Conservation (phyloP, 208 protist species). For the Wallacemonas sp. region DNA sequence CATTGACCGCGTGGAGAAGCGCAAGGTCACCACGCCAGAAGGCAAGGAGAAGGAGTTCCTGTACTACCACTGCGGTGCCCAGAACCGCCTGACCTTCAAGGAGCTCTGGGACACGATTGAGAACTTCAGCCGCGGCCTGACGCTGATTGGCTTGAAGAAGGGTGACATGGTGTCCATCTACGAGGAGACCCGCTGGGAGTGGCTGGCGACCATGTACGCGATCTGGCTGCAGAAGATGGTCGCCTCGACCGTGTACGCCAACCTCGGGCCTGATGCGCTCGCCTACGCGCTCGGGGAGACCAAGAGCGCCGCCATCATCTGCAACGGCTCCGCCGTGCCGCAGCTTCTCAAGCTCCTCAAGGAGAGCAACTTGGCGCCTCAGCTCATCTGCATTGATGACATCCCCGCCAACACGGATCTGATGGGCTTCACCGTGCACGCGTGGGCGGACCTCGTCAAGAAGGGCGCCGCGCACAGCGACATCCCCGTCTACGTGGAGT, state of each 20-base stretch:
- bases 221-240: constrained; percentile 75
- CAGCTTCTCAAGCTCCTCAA: constrained; percentile 45
- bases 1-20: constrained; percentile 51
- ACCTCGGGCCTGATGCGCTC: constrained; percentile 71
- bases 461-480: constrained; percentile 30
- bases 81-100: constrained; percentile 38
- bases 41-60: constrained; percentile 37
- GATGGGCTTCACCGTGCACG: constrained; percentile 28
- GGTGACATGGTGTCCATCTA: constrained; percentile 55
- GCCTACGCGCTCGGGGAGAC: constrained; percentile 59
- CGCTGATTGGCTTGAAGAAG: constrained; percentile 30
- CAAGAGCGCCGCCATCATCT: constrained; percentile 51
- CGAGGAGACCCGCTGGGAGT: constrained; percentile 80
- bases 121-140: constrained; percentile 53
- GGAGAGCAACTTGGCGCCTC: constrained; percentile 26
- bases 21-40: constrained; percentile 24
- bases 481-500: constrained; percentile 24
- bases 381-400: constrained; percentile 55
- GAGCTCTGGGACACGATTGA: constrained; percentile 56
- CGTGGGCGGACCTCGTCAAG: constrained; percentile 53
- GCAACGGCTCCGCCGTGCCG: constrained; percentile 52
- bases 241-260: constrained; percentile 75
- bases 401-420: constrained; percentile 28
- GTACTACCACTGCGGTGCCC: constrained; percentile 52
- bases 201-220: constrained; percentile 66